Evolutionary conservation across 1,284 basidiomycete species (phyloP).

Genomic region (Porogramme epimiltina): DNA sequence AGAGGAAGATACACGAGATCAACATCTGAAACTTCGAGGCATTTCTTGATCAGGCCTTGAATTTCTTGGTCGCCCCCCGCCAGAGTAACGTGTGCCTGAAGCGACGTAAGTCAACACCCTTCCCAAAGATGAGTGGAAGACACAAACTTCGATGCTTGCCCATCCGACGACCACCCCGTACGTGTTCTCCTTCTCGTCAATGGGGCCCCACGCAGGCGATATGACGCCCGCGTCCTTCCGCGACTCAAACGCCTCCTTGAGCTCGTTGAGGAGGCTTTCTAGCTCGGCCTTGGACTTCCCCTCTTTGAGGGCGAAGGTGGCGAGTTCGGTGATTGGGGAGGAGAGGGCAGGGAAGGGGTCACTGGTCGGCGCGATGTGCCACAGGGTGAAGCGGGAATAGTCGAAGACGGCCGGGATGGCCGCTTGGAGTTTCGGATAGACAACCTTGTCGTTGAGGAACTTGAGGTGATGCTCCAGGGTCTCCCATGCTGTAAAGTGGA

Average conservation of each 20-base stretch:
- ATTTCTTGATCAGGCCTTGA: too few relatives aligned
- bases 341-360: slow-evolving; percentile 15
- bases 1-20: too few relatives aligned
- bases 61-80: too few relatives aligned
- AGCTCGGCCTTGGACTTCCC: slow-evolving; percentile 11
- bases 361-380: slow-evolving; percentile 20
- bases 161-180: slow-evolving; percentile 21
- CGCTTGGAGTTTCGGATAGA: slow-evolving; percentile 16
- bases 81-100: too few relatives aligned
- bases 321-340: slow-evolving; percentile 19
- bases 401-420: slow-evolving; percentile 3
- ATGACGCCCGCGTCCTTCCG: slow-evolving; percentile 13
- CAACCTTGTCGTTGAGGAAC: slow-evolving; percentile 13
- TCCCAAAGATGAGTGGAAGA: too few relatives aligned
- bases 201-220: slow-evolving; percentile 19
- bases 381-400: background rate
- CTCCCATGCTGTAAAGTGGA: slow-evolving; percentile 19
- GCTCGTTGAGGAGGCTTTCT: slow-evolving; percentile 4
- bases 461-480: slow-evolving; percentile 18
- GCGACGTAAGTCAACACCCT: too few relatives aligned
- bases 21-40: too few relatives aligned
- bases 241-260: slow-evolving; percentile 5
- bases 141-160: slow-evolving; percentile 23
- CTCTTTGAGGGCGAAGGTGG: slow-evolving; percentile 6
- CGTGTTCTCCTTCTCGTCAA: slow-evolving; percentile 16